Conservation (phyloP, 768 basidiomycete species). For the Suillus fuscotomentosus region DNA sequence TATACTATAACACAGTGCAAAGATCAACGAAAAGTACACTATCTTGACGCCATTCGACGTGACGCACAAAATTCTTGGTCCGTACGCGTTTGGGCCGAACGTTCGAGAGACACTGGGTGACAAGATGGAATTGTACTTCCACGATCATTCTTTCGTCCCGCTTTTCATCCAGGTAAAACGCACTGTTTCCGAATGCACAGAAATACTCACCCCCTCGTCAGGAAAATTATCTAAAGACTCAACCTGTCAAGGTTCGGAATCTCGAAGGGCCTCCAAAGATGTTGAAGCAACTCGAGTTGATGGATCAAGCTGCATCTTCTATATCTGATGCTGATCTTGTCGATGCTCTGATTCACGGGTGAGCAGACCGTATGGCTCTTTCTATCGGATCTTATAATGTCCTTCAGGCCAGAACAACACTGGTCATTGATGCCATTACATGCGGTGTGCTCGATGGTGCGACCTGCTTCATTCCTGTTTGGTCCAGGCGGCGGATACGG, state of each 20-base stretch:
- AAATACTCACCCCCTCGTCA: slow-evolving; percentile 26
- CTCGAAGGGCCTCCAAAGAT: slow-evolving; percentile 60
- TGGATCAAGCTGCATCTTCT: slow-evolving; percentile 86
- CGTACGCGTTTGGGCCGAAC: slow-evolving; percentile 85
- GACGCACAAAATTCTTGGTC: slow-evolving; percentile 85
- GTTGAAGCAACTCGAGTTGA: slow-evolving; percentile 74
- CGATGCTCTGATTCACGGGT: slow-evolving; percentile 94
- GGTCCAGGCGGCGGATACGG: slow-evolving; percentile 68
- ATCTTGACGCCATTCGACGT: slow-evolving; percentile 93
- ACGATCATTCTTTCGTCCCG: slow-evolving; percentile 92
- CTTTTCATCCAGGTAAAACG: slow-evolving; percentile 83
- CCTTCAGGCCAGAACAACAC: slow-evolving; percentile 81
- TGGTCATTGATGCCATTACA: slow-evolving; percentile 96
- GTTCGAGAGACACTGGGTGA: slow-evolving; percentile 80
- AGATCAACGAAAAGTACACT: slow-evolving; percentile 89
- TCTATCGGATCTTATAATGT: not conserved
- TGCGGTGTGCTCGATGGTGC: slow-evolving; percentile 85
- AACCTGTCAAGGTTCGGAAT: slow-evolving; percentile 60
- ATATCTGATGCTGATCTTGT: slow-evolving; percentile 96
- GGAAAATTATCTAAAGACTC: slow-evolving; percentile 94
- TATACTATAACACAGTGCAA: slow-evolving; percentile 49
- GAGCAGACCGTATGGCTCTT: not conserved
- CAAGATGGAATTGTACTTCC: slow-evolving; percentile 96
- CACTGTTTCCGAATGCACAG: not conserved
- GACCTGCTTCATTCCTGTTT: slow-evolving; percentile 82